Conservation (phyloP, 352 stramenopile species). For the Phytophthora colocasiae region DNA sequence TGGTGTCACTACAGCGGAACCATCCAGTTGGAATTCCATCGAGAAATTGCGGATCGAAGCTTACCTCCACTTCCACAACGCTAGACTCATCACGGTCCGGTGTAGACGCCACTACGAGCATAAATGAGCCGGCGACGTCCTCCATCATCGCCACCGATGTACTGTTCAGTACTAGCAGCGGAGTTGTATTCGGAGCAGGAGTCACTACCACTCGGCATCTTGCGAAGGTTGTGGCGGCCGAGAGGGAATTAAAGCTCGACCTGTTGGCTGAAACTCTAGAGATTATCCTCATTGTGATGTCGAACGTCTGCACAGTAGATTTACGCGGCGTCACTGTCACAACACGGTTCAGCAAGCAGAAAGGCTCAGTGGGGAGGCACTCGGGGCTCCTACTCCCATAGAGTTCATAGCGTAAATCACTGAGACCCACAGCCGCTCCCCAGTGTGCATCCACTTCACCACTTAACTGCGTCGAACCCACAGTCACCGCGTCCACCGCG, state of each 20-base stretch:
- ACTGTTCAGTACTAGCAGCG: conserved; percentile 39
- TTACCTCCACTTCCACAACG: conserved; percentile 48
- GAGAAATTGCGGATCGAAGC: conserved; percentile 43
- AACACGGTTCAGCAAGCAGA: conserved; percentile 25
- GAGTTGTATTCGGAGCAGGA: conserved; percentile 44
- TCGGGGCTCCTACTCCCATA: conserved; percentile 14
- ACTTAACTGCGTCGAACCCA: conserved; percentile 19
- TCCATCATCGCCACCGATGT: conserved; percentile 38
- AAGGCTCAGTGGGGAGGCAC: conserved; percentile 18
- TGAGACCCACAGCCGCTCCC: conserved; percentile 14
- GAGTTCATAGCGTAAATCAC: conserved; percentile 26
- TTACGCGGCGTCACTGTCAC: conserved; percentile 43
- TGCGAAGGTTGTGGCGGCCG: conserved; percentile 31
- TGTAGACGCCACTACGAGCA: conserved; percentile 45
- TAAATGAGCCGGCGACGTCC: conserved; percentile 41
- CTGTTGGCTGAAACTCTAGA: conserved; percentile 29
- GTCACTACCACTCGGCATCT: conserved; percentile 43
- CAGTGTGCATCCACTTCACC: conserved; percentile 14
- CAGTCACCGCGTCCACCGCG: conserved; percentile 22
- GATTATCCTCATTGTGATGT: conserved; percentile 39
- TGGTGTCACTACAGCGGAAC: conserved; percentile 17
- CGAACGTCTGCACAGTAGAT: conserved; percentile 35
- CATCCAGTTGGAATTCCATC: conserved; percentile 42
- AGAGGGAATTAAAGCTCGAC: conserved; percentile 29
- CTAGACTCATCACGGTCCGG: conserved; percentile 59